Base-by-base conservation (phyloP, 2,329 filamentous ascomycete genomes). In the Beauveria caledonica region DNA sequence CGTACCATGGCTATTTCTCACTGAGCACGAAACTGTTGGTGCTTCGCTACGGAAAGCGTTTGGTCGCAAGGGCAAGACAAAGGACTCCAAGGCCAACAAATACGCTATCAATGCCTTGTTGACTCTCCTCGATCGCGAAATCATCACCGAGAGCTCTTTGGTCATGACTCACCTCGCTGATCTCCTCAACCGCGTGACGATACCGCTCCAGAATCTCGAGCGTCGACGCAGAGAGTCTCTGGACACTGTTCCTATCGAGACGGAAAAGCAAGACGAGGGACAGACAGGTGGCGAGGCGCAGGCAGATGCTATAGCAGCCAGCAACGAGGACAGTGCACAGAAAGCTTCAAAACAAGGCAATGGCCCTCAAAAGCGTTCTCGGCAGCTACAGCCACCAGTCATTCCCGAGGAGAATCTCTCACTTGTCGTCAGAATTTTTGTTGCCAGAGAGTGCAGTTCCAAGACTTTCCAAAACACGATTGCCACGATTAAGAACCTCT, bases 401-500 rank as follows among this genome's bases (percentile, higher is more conserved):
- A 87, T 99, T 59, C 92, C 94, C 5, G 86, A 93, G 33, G 84
- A 92, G 70, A 97, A 97, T 70, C 82, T 99, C 60, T 90, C 89
- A 62, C 80, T 97, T 61, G 92, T 99, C n/a, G 90, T 97, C 67
- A 94, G 94, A 71, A 96, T 99, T 61, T 89, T 99, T 65, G 91
- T 96, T 48, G 93, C 93, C 64, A 88, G 92, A 53, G 94, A 99
- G 73, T 99, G 94, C 76, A 96, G 91, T 70, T 92, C 90, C 64
- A 97, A 96, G 79, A 97, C 94, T 0, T 99, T 99, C 81, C 90
- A 94, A 71, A 95, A 97, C 73, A 97, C 94, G 0, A 83, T 99
- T 58, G 94, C 93, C 17, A 95, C 95, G n/a, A 96, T 99, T 78
- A 97, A 96, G 77, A 97, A 97, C 69, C 82, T 99, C 48, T 97